Conservation (phyloP, 805 yeast species). For the Torulaspora franciscae region DNA sequence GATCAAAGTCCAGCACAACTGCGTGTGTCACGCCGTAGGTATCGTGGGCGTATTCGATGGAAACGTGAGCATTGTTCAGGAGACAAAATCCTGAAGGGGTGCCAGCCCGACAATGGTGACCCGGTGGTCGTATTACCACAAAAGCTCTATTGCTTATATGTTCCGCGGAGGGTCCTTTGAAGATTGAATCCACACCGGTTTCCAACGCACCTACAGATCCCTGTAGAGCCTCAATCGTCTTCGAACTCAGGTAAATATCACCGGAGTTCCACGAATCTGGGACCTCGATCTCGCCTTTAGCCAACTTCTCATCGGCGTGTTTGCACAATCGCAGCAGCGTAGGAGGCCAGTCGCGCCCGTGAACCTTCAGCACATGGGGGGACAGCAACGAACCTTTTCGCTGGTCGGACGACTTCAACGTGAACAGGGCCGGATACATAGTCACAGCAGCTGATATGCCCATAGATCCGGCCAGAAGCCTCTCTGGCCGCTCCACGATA, state of each 20-base stretch:
- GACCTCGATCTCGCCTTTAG: slow-evolving; percentile 57
- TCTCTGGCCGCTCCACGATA: slow-evolving; percentile 78
- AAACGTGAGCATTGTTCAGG: slow-evolving; percentile 75
- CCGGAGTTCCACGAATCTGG: slow-evolving; percentile 81
- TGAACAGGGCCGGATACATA: slow-evolving; percentile 57
- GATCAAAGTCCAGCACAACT: slow-evolving; percentile 73
- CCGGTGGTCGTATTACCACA: slow-evolving; percentile 74
- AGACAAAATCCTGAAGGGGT: slow-evolving; percentile 84
- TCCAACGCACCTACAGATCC: slow-evolving; percentile 78
- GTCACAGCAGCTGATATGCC: slow-evolving; percentile 75
- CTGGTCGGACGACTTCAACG: slow-evolving; percentile 39
- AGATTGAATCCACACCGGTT: slow-evolving; percentile 56
- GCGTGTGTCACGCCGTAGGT: slow-evolving; percentile 69
- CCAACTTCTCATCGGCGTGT: slow-evolving; percentile 52
- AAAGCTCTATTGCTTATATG: slow-evolving; percentile 47
- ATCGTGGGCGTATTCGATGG: slow-evolving; percentile 67
- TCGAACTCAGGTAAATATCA: slow-evolving; percentile 67
- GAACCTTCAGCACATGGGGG: slow-evolving; percentile 62
- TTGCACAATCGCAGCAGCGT: slow-evolving; percentile 53
- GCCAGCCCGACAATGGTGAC: slow-evolving; percentile 80
- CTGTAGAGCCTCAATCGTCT: slow-evolving; percentile 62
- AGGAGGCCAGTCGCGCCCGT: slow-evolving; percentile 70
- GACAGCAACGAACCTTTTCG: slow-evolving; percentile 47
- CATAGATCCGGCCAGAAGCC: slow-evolving; percentile 68
- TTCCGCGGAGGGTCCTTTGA: slow-evolving; percentile 34